These are phyloP conservation scores for Talaromyces proteolyticus DNA, from an alignment of 495 filamentous ascomycete genomes.

Conservation along the genomic window DNA sequence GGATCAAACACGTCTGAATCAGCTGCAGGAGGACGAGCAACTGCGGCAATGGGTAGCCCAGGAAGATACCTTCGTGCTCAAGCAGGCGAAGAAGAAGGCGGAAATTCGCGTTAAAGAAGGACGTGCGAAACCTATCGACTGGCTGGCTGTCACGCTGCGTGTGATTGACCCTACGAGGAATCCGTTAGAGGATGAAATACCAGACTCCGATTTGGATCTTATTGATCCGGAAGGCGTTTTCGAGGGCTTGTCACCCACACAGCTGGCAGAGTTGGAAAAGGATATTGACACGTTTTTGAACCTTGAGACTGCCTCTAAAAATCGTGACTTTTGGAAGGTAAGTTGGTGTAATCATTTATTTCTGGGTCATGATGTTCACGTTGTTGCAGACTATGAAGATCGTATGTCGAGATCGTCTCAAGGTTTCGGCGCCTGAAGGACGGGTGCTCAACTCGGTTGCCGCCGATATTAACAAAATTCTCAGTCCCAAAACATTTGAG, in stretches of 20 bases:
- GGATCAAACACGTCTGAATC: slow-evolving; percentile 51
- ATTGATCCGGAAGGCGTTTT: slow-evolving; percentile 80
- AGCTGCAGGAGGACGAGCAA: slow-evolving; percentile 68
- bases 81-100: slow-evolving; percentile 97
- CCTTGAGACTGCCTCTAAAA: slow-evolving; percentile 70
- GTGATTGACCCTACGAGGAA: slow-evolving; percentile 79
- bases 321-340: slow-evolving; percentile 83
- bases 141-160: slow-evolving; percentile 85
- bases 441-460: slow-evolving; percentile 77
- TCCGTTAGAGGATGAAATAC: slow-evolving; percentile 75
- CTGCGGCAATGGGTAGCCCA: slow-evolving; percentile 82
- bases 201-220: slow-evolving; percentile 69
- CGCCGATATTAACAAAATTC: slow-evolving; percentile 78
- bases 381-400: slow-evolving; percentile 64
- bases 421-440: slow-evolving; percentile 61
- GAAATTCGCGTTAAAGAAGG: slow-evolving; percentile 93
- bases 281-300: slow-evolving; percentile 83
- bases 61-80: slow-evolving; percentile 93
- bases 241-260: slow-evolving; percentile 61
- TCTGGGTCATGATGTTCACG: neutral
- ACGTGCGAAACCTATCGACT: slow-evolving; percentile 90
- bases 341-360: slow-evolving; percentile 8
- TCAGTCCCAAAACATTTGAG: slow-evolving; percentile 80
- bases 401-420: slow-evolving; percentile 73
- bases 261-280: slow-evolving; percentile 73